Base-by-base conservation (phyloP, 495 filamentous ascomycete genomes). In the Tuber magnatum region DNA sequence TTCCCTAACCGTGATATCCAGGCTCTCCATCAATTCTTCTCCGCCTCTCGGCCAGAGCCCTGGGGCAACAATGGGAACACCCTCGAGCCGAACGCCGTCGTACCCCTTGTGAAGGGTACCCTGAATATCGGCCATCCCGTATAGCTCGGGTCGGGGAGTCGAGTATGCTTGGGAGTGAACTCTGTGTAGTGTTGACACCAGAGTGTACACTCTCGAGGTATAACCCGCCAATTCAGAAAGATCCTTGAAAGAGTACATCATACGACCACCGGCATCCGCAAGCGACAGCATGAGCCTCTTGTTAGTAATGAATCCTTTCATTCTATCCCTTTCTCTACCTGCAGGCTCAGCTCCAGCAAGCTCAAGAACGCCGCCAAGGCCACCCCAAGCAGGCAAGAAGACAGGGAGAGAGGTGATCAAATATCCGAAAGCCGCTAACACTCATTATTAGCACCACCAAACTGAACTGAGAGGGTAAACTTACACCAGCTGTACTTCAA, bases 231-330 rank as follows among this genome's bases (percentile, higher is more conserved):
- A 86, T 83, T 98, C 96, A 14, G 94, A 93, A 43, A 99, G 91
- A 80, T 99, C 96, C 85, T 99, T 99, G 85, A 99, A 94, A 77
- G 91, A 93, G 85, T 98, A 98, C 96, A 99, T 99, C 91, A 99
- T 95, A 48, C 96, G 88, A 35, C 94, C 94, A 73, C 96, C 96
- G 14, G 96, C 96, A 83, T 99, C 96, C 7, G 96, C 96, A 24
- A 98, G 88, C 32, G 95, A 97, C 41, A 99, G 88, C 96, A 99
- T 98, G 73, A 99, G 88, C 2, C 96, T 91, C 84, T 98, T 97
- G 84, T 99, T 99, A 24, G 95, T 97, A 84, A 99, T 97, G 84
- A 99, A 99, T n/a, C 94, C 91, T 85, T 94, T 94, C 94, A 97
- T 98, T 43, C 96, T 92, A 74, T 88, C 87, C 46, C 91, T 88